Evolutionary conservation across 2,329 filamentous ascomycete species (phyloP).

Genomic region (Pseudohalonectria lignicola): DNA sequence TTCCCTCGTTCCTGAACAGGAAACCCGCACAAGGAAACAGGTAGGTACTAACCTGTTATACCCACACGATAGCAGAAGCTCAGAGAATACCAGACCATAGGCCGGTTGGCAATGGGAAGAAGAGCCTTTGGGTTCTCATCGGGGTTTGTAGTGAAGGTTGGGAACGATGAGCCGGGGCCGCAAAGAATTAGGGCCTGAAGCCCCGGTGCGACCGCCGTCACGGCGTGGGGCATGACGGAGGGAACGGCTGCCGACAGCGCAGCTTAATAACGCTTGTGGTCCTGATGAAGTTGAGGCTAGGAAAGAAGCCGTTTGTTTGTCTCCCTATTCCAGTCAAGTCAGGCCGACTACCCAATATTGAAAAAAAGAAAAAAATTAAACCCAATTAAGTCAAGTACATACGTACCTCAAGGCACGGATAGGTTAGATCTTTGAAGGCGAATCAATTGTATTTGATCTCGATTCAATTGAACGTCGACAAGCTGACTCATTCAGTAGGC

Average conservation of each 20-base stretch:
- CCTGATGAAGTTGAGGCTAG: too few species aligned
- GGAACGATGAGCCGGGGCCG: slow-evolving; percentile 70
- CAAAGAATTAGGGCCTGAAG: slow-evolving; percentile 78
- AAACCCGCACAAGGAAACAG: neutral
- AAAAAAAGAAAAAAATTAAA: too few species aligned
- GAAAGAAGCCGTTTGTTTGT: too few species aligned
- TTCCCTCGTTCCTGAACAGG: too few species aligned
- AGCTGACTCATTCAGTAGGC: too few species aligned
- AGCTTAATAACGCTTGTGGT: neutral
- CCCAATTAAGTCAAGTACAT: too few species aligned
- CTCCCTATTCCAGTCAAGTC: too few species aligned
- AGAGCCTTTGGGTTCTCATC: slow-evolving; percentile 75
- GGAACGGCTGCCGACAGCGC: neutral
- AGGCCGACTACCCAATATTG: too few species aligned
- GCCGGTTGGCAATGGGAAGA: slow-evolving; percentile 70
- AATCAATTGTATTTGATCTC: too few species aligned
- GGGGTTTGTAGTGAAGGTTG: slow-evolving; percentile 71
- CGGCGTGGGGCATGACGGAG: slow-evolving; percentile 62
- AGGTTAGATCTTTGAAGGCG: too few species aligned
- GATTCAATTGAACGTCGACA: too few species aligned
- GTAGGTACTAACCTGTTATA: slow-evolving; percentile 48
- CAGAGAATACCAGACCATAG: slow-evolving; percentile 84
- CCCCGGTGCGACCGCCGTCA: slow-evolving; percentile 60
- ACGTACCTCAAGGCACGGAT: too few species aligned
- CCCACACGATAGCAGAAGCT: slow-evolving; percentile 78